Evolutionary conservation across 345 rosid species (phyloP).

Genomic region (Brassica rapa): DNA sequence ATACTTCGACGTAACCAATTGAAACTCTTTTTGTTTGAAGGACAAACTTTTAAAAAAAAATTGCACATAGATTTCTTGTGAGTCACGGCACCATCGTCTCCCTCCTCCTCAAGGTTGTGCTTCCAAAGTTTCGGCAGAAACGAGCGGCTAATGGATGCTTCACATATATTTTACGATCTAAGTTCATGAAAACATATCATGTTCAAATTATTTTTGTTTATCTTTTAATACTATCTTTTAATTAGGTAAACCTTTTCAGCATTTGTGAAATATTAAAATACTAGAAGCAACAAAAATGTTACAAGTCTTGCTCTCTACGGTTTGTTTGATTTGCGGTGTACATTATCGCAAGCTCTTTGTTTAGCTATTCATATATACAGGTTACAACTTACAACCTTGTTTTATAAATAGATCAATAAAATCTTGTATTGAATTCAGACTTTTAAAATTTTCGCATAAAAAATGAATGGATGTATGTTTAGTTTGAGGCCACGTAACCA

Average conservation of each 20-base stretch:
- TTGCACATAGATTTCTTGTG: not conserved
- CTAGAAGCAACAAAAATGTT: no score
- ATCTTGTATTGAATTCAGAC: no score
- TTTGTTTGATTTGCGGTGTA: no score
- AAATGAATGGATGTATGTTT: no score
- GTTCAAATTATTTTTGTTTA: not conserved
- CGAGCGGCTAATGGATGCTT: not conserved
- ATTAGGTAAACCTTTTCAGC: not conserved
- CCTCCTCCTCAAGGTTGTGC: not conserved
- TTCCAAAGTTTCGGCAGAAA: not conserved
- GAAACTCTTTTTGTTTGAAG: conserved; percentile 10
- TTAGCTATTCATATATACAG: no score
- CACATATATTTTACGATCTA: not conserved
- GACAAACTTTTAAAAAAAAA: not conserved
- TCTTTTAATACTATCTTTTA: not conserved
- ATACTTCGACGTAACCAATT: conserved; percentile 58
- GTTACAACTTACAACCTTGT: no score
- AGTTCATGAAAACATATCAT: not conserved
- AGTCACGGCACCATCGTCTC: not conserved
- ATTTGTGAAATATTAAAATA: not conserved
- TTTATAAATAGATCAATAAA: no score
- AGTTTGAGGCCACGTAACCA: no score
- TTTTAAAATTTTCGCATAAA: no score
- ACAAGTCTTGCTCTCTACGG: no score
- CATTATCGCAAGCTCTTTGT: no score